A percentile compares a stretch with the other conserved stretches of the same genome.
phyloP scores from a whole-genome alignment of 2,329 filamentous ascomycete genomes.

The Fusarium sp. region DNA sequence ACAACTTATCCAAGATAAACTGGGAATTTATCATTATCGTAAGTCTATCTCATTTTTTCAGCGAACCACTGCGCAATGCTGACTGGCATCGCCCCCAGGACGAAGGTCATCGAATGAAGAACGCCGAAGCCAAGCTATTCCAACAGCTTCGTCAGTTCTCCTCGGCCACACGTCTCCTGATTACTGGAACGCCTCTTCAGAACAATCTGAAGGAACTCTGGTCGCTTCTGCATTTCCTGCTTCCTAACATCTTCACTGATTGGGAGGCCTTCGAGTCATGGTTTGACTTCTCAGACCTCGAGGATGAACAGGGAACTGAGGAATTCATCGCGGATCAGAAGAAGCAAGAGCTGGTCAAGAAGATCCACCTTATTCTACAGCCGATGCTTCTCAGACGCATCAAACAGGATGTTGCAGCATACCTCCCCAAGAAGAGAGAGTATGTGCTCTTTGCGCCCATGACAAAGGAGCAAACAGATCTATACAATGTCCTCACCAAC shows the following conservation, averaged over 20 bases:
- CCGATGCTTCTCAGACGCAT: conserved; percentile 89
- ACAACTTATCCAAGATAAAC: conserved; percentile 83
- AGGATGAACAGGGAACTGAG: conserved; percentile 83
- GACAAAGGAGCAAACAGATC: conserved; percentile 88
- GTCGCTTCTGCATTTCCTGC: conserved; percentile 92
- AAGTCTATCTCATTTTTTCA: too few relatives aligned
- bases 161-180: conserved; percentile 90
- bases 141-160: conserved; percentile 89
- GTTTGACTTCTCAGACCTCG: conserved; percentile 96
- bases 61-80: conserved; percentile 44
- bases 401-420: conserved; percentile 91
- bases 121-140: conserved; percentile 92
- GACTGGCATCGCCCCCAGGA: conserved; percentile 69
- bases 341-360: conserved; percentile 68
- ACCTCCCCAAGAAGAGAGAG: conserved; percentile 95
- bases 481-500: conserved; percentile 78
- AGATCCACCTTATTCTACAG: conserved; percentile 92
- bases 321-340: conserved; percentile 84
- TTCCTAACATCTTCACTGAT: conserved; percentile 93
- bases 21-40: conserved; percentile 99
- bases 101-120: conserved; percentile 97
- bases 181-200: conserved; percentile 94
- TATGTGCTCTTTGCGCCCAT: conserved; percentile 96
- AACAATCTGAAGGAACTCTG: conserved; percentile 96
- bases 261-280: conserved; percentile 93